Base-by-base conservation (phyloP, 2,329 filamentous ascomycete species). In the Neopestalotiopsis clavispora region DNA sequence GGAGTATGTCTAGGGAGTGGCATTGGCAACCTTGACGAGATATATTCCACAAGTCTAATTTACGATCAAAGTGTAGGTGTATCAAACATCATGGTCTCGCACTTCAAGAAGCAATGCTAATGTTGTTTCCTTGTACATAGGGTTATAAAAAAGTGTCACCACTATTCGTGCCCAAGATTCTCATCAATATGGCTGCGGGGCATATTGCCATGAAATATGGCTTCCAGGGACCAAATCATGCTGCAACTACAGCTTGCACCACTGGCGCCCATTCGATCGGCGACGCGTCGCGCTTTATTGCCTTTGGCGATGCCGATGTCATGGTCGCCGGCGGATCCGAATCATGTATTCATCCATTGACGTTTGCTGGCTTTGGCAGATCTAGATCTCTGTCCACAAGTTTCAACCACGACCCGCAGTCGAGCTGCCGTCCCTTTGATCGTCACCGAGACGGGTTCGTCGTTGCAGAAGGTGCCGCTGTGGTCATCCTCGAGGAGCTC, bases 251-350 rank as follows among this genome's bases (percentile, higher is more conserved):
- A 13, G 96, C 96, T 69, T 99, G 96, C 79, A 98, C 96, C 0
- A 99, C 96, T 0, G 96, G 96, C 12, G 94, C 95, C 1, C 96
- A 99, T 82, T 94, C 95, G 1, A 91, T 99, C 64, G 96, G 95
- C 20, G 96, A 99, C 79, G 96, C 96, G 5, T 91, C 93, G n/a
- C 90, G 95, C 20, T 94, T 98, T 78, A 95, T 99, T 71, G 89
- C 92, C n/a, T 91, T 91, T 76, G 95, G 94, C 6, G 95, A 98
- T 78, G 95, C 95, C 60, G 88, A 97, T 79, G 92, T 98, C 67
- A 98, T 99, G 94, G 83, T 99, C 9, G 94, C 96, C n/a, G 96
- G 96, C 57, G 95, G 95, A 34, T 90, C 95, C 9, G 96, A 99
- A 80, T 94, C 95, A 0, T 99, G 96, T 79, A 95, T 99, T 68